Evolutionary conservation across 2,329 filamentous ascomycete species (phyloP).

Genomic region (Paecilomyces sp.): DNA sequence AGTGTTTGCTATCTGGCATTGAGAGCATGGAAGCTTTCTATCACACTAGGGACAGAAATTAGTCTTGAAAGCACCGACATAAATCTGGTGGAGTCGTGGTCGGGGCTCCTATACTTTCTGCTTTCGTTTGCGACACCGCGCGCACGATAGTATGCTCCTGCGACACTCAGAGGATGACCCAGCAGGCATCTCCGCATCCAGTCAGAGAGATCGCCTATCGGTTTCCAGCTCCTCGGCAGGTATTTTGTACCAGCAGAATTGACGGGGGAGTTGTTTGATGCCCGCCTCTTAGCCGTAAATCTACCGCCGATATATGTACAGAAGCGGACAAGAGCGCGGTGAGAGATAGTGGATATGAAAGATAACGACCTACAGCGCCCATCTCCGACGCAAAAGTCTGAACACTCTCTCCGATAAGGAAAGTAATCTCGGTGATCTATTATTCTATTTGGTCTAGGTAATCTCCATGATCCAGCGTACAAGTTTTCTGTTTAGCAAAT

Average conservation of each 20-base stretch:
- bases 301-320: neutral
- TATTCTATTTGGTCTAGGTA: too few relatives aligned
- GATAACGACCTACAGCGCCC: neutral
- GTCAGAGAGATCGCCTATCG: too few relatives aligned
- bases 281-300: neutral
- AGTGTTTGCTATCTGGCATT: slow-evolving; percentile 18
- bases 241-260: neutral
- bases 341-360: neutral
- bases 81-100: neutral
- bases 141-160: slow-evolving; percentile 17
- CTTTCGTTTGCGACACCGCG: slow-evolving; percentile 17
- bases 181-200: neutral
- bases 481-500: too few relatives aligned
- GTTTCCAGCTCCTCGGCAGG: neutral
- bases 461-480: too few relatives aligned
- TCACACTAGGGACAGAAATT: slow-evolving; percentile 9
- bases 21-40: slow-evolving; percentile 19
- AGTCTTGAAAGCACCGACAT: neutral
- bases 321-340: neutral
- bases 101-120: slow-evolving; percentile 10
- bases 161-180: slow-evolving; percentile 12
- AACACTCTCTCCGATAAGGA: neutral
- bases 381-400: neutral
- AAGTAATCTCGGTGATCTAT: too few relatives aligned
- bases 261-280: neutral